Evolutionary conservation across 208 protist species (phyloP).

Genomic region (Acanthamoeba lenticulata): DNA sequence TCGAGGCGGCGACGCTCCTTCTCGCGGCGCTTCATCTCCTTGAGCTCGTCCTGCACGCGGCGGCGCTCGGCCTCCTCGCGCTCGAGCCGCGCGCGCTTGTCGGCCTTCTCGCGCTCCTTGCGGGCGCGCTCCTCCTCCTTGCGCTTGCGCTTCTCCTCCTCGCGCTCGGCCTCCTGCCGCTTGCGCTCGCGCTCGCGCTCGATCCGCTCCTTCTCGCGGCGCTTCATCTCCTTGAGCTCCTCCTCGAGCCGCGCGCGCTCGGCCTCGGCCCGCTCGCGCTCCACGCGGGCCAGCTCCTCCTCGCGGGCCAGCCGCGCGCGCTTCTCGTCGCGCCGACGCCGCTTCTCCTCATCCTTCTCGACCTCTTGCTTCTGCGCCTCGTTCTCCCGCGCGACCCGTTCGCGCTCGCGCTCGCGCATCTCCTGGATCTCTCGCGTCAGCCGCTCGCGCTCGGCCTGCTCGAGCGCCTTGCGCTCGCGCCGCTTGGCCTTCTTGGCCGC

Average conservation of each 20-base stretch:
- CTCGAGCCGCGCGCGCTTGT: neutral
- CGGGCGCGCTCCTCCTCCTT: neutral
- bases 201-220: neutral
- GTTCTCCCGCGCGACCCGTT: neutral
- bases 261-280: neutral
- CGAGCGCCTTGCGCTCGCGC: neutral
- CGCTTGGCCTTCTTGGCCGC: neutral
- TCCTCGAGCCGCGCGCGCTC: neutral
- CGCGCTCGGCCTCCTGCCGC: neutral
- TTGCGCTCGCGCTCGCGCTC: neutral
- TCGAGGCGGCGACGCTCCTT: neutral
- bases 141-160: neutral
- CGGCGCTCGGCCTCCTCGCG: neutral
- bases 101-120: neutral
- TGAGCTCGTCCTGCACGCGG: constrained; percentile 1
- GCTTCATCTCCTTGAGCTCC: neutral
- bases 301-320: neutral
- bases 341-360: neutral
- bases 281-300: neutral
- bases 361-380: neutral
- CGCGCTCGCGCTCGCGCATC: neutral
- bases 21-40: neutral
- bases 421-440: neutral
- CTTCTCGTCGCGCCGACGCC: neutral
- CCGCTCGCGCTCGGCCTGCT: neutral